Evolutionary conservation across 2,329 filamentous ascomycete genomes (phyloP).

Genomic region (Thelonectria rubi): DNA sequence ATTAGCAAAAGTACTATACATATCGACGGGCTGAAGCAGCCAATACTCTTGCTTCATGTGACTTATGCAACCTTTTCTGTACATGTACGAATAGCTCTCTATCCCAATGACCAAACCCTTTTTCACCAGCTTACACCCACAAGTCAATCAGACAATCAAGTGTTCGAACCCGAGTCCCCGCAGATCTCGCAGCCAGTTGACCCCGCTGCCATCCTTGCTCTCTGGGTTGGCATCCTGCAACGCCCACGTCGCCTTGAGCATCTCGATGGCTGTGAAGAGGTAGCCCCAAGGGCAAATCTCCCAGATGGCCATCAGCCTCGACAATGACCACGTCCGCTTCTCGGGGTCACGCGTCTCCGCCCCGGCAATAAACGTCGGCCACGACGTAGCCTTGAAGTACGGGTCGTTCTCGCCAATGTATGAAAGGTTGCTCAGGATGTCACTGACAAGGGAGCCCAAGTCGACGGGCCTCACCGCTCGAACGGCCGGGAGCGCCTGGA

Average conservation of each 20-base stretch:
- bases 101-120: neutral
- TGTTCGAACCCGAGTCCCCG: slow-evolving; percentile 56
- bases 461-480: slow-evolving; percentile 51
- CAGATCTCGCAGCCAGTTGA: slow-evolving; percentile 55
- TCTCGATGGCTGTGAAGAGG: slow-evolving; percentile 59
- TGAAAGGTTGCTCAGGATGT: slow-evolving; percentile 61
- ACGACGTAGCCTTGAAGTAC: slow-evolving; percentile 68
- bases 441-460: slow-evolving; percentile 56
- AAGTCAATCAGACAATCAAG: slow-evolving; percentile 53
- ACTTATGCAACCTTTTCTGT: too few species aligned
- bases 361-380: slow-evolving; percentile 67
- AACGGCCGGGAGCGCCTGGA: slow-evolving; percentile 53
- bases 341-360: slow-evolving; percentile 60
- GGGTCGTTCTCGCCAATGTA: slow-evolving; percentile 58
- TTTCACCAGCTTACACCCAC: slow-evolving; percentile 1
- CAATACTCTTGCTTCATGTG: too few species aligned
- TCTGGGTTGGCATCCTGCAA: slow-evolving; percentile 49
- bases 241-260: slow-evolving; percentile 58
- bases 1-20: neutral
- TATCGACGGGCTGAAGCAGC: too few species aligned
- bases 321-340: slow-evolving; percentile 61
- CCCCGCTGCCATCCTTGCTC: slow-evolving; percentile 29
- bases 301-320: slow-evolving; percentile 56
- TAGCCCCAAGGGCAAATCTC: slow-evolving; percentile 60
- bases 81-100: neutral